These are phyloP conservation scores for Lycium barbarum DNA, from an alignment of 257 asterid species.

Conservation along the genomic window DNA sequence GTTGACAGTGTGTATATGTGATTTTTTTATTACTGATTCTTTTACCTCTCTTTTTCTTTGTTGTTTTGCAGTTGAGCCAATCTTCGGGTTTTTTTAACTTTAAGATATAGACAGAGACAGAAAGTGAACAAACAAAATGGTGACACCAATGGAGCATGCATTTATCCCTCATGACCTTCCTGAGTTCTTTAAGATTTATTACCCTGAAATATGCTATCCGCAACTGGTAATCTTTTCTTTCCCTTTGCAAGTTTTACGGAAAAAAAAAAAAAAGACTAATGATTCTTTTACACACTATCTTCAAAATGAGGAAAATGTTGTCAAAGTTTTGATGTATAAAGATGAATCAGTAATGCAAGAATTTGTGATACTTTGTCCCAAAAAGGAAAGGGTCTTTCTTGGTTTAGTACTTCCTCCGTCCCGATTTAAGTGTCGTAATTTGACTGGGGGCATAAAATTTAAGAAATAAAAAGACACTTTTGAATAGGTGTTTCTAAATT, in stretches of 20 bases:
- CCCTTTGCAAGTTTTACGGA: neutral
- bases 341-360: neutral
- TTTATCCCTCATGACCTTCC: constrained; percentile 4
- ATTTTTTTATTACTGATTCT: neutral
- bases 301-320: neutral
- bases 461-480: too few species aligned
- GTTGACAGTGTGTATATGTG: neutral
- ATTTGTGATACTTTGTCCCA: neutral
- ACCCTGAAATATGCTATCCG: constrained; percentile 23
- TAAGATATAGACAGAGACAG: neutral
- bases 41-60: neutral
- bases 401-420: neutral
- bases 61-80: neutral
- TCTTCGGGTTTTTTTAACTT: neutral
- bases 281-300: neutral
- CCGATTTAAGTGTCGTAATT: too few species aligned
- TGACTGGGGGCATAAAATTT: too few species aligned
- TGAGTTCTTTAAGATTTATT: constrained; percentile 30
- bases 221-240: constrained; percentile 23
- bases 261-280: neutral
- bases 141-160: neutral
- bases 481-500: too few species aligned
- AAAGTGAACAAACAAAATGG: neutral
- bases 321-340: neutral
- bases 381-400: neutral